Evolutionary conservation across 1,139 yeast species (phyloP).

Genomic region (Geotrichum aggregatum): DNA sequence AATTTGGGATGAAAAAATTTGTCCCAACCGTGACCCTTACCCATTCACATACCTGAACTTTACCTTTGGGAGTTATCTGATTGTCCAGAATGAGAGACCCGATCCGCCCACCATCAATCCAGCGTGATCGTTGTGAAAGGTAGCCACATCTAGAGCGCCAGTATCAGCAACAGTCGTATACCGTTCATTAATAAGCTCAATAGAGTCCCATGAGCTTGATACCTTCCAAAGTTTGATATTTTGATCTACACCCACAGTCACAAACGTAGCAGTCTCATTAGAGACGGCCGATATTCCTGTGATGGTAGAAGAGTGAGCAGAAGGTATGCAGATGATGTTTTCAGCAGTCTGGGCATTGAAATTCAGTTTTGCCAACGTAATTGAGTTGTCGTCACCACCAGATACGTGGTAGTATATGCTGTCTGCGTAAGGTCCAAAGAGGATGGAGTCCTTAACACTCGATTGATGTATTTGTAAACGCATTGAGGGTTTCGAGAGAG

Average conservation of each 20-base stretch:
- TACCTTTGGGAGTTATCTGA: background rate
- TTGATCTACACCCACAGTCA: constrained; percentile 75
- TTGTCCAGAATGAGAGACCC: constrained; percentile 31
- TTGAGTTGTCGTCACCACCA: constrained; percentile 91
- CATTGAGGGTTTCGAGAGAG: constrained; percentile 25
- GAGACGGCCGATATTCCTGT: constrained; percentile 52
- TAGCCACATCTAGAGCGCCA: constrained; percentile 50
- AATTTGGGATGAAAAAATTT: background rate
- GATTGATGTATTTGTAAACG: constrained; percentile 72
- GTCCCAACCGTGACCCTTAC: constrained; percentile 16
- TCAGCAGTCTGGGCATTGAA: constrained; percentile 31
- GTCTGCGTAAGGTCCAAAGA: constrained; percentile 13
- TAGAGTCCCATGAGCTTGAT: constrained; percentile 27
- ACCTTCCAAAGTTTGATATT: constrained; percentile 61
- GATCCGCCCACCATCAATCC: constrained; percentile 33
- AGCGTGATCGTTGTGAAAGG: constrained; percentile 6
- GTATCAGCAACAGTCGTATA: constrained; percentile 90
- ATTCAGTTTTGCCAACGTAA: constrained; percentile 46
- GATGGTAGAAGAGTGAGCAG: constrained; percentile 83
- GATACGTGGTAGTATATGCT: constrained; percentile 45
- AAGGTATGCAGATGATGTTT: constrained; percentile 39
- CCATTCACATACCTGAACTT: background rate
- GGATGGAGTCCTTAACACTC: constrained; percentile 58
- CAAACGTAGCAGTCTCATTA: constrained; percentile 29
- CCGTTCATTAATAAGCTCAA: constrained; percentile 43